These are phyloP conservation scores for Cyberlindnera misumaiensis DNA, from an alignment of 805 yeast species.

Conservation along the genomic window DNA sequence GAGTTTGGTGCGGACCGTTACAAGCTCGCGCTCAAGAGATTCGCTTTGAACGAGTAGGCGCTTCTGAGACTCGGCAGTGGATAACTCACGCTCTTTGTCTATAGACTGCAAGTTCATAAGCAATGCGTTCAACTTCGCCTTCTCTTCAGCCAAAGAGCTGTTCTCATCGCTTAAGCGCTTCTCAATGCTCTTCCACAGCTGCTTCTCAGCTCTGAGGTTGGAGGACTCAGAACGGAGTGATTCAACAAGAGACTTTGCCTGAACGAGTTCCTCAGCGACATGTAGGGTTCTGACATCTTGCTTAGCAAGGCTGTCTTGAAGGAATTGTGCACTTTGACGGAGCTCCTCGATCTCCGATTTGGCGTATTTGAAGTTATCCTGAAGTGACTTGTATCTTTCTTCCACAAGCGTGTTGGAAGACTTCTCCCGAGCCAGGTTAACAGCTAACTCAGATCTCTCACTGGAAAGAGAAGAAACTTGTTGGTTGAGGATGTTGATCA, in stretches of 20 bases:
- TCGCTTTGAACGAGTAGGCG: slow-evolving; percentile 44
- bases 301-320: slow-evolving; percentile 36
- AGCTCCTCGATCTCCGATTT: slow-evolving; percentile 41
- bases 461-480: slow-evolving; percentile 34
- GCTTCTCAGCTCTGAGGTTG: slow-evolving; percentile 48
- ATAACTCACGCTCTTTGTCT: slow-evolving; percentile 53
- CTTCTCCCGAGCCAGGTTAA: slow-evolving; percentile 46
- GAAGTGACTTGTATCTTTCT: slow-evolving; percentile 40
- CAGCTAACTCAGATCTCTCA: slow-evolving; percentile 39
- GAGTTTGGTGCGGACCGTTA: slow-evolving; percentile 38
- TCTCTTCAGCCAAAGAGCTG: slow-evolving; percentile 48
- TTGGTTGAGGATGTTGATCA: slow-evolving; percentile 41
- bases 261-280: slow-evolving; percentile 48
- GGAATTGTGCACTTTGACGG: slow-evolving; percentile 28
- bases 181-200: slow-evolving; percentile 42
- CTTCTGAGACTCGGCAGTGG: slow-evolving; percentile 41
- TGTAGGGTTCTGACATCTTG: slow-evolving; percentile 45
- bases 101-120: slow-evolving; percentile 54
- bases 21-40: slow-evolving; percentile 40
- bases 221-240: slow-evolving; percentile 38
- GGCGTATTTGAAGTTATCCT: slow-evolving; percentile 33
- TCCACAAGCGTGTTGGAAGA: slow-evolving; percentile 48
- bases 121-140: slow-evolving; percentile 47
- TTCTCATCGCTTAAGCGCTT: slow-evolving; percentile 47
- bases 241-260: slow-evolving; percentile 40